phyloP scores from a whole-genome alignment of 768 basidiomycete genomes.

The Hericium alpestre region DNA sequence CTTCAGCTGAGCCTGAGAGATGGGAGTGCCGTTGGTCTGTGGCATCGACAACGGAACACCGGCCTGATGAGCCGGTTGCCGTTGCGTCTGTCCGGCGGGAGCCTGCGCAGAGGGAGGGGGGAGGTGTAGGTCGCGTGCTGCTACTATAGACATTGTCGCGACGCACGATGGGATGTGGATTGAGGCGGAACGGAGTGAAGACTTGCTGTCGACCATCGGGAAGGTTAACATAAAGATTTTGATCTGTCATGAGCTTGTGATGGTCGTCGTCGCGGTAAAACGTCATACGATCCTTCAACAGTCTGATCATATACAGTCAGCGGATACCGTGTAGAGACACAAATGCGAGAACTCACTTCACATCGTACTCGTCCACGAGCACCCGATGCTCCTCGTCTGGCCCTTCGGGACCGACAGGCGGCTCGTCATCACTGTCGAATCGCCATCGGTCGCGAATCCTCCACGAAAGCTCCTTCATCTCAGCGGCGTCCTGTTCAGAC shows the following conservation, averaged over 20 bases:
- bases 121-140: slow-evolving; percentile 8
- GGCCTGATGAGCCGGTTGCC: neutral
- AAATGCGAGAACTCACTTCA: slow-evolving; percentile 26
- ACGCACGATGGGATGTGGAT: slow-evolving; percentile 8
- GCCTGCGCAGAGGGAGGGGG: slow-evolving; percentile 12
- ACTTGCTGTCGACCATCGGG: slow-evolving; percentile 8
- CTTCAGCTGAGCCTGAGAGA: slow-evolving; percentile 53
- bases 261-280: slow-evolving; percentile 13
- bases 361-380: slow-evolving; percentile 62
- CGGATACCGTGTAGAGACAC: neutral
- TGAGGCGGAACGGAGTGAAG: slow-evolving; percentile 8
- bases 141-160: slow-evolving; percentile 9
- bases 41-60: neutral
- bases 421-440: slow-evolving; percentile 56
- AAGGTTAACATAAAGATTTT: slow-evolving; percentile 7
- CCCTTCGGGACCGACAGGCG: slow-evolving; percentile 44
- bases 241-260: slow-evolving; percentile 10
- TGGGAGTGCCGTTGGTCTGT: slow-evolving; percentile 35
- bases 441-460: slow-evolving; percentile 52
- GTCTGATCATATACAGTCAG: slow-evolving; percentile 24
- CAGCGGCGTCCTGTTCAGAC: slow-evolving; percentile 17
- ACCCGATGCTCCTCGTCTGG: slow-evolving; percentile 58
- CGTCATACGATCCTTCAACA: slow-evolving; percentile 27
- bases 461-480: slow-evolving; percentile 30
- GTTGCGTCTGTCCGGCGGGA: neutral